phyloP scores from a whole-genome alignment of 2,329 filamentous ascomycete species.

The Simplicillium sp. region DNA sequence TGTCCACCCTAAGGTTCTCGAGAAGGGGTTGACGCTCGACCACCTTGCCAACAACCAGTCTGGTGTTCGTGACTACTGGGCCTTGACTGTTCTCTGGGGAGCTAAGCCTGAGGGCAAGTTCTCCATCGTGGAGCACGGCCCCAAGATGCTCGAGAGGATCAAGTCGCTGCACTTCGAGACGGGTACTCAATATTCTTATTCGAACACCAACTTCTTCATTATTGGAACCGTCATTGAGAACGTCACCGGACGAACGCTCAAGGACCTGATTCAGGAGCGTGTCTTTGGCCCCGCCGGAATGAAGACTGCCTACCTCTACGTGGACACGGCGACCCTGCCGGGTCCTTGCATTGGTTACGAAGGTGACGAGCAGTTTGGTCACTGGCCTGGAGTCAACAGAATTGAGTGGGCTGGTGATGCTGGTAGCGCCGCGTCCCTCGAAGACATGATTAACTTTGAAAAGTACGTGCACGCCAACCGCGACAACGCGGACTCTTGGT shows the following conservation, averaged over 20 bases:
- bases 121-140: constrained; percentile 19
- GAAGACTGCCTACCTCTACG: constrained; percentile 26
- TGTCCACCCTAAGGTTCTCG: constrained; percentile 11
- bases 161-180: constrained; percentile 29
- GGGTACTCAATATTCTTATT: constrained; percentile 31
- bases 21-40: constrained; percentile 21
- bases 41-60: constrained; percentile 30
- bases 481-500: constrained; percentile 21
- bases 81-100: constrained; percentile 30
- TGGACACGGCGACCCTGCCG: constrained; percentile 25
- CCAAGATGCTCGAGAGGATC: constrained; percentile 18
- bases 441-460: constrained; percentile 37
- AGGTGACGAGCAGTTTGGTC: constrained; percentile 25
- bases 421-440: constrained; percentile 29
- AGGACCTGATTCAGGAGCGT: constrained; percentile 22
- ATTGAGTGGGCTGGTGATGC: constrained; percentile 38
- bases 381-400: constrained; percentile 22
- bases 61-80: constrained; percentile 35
- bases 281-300: constrained; percentile 30
- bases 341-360: constrained; percentile 33
- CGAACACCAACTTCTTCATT: constrained; percentile 31
- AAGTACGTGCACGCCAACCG: constrained; percentile 23
- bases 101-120: constrained; percentile 27
- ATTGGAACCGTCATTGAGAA: constrained; percentile 26
- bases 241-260: constrained; percentile 22